phyloP scores from a whole-genome alignment of 495 filamentous ascomycete genomes.

The Penicillium maclennaniae region DNA sequence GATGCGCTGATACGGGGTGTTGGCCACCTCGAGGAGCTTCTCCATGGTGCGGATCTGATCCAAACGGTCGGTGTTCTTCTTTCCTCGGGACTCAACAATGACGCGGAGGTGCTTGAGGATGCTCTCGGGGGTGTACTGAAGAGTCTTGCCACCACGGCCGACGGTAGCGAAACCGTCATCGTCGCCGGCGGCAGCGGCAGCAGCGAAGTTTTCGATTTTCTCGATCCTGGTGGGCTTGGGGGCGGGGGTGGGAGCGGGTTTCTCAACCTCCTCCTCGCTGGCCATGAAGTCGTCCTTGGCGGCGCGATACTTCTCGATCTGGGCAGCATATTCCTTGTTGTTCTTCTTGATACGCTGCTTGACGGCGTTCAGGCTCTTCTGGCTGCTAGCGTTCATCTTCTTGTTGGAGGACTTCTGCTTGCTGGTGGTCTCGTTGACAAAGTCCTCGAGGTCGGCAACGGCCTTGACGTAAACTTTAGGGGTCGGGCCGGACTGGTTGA shows the following conservation, averaged over 20 bases:
- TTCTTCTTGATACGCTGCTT: slow-evolving; percentile 98
- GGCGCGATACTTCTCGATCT: slow-evolving; percentile 83
- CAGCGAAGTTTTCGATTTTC: slow-evolving; percentile 35
- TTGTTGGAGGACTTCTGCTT: slow-evolving; percentile 95
- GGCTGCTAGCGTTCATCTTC: slow-evolving; percentile 97
- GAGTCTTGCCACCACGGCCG: slow-evolving; percentile 76
- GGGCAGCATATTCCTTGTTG: slow-evolving; percentile 87
- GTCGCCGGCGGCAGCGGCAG: slow-evolving; percentile 48
- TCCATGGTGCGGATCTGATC: slow-evolving; percentile 98
- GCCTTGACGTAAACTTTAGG: slow-evolving; percentile 91
- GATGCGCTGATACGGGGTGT: slow-evolving; percentile 89
- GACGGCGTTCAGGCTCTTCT: slow-evolving; percentile 89
- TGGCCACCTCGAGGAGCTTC: slow-evolving; percentile 83
- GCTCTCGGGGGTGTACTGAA: slow-evolving; percentile 92
- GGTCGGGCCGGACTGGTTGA: slow-evolving; percentile 67
- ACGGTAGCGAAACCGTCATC: slow-evolving; percentile 87
- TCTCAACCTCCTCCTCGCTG: slow-evolving; percentile 68
- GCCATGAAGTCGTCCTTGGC: slow-evolving; percentile 85
- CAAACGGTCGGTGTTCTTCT: slow-evolving; percentile 94
- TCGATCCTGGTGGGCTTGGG: slow-evolving; percentile 42
- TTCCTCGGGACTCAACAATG: slow-evolving; percentile 91
- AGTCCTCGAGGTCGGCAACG: slow-evolving; percentile 90
- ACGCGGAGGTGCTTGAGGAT: slow-evolving; percentile 93
- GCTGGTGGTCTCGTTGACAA: slow-evolving; percentile 85
- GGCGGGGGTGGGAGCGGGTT: slow-evolving; percentile 31